Evolutionary conservation across 148 eudicot species (phyloP).

Genomic region (Oxyria digyna): DNA sequence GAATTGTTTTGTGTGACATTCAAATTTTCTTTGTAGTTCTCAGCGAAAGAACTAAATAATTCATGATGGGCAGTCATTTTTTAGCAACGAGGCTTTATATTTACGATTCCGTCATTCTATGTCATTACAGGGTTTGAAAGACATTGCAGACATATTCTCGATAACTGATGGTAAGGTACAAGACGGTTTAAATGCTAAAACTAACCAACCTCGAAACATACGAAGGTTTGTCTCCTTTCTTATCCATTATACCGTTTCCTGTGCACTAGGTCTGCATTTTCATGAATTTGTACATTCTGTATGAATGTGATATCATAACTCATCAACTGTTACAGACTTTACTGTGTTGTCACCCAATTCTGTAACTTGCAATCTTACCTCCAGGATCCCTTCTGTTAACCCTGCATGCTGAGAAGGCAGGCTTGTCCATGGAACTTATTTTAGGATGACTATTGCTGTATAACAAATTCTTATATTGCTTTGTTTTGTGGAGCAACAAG

Average conservation of each 20-base stretch:
- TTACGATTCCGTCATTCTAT: conserved; percentile 4
- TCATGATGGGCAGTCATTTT: not conserved
- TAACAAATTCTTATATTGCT: too few relatives aligned
- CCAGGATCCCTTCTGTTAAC: not conserved
- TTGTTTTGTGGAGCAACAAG: too few relatives aligned
- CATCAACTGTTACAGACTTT: not conserved
- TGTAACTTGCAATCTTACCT: not conserved
- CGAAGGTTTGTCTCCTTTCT: not conserved
- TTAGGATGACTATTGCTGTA: too few relatives aligned
- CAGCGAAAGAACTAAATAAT: not conserved
- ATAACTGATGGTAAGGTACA: conserved; percentile 18
- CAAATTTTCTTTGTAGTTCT: not conserved
- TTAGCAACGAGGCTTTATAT: not conserved
- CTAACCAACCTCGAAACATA: not conserved
- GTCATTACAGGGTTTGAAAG: conserved; percentile 35
- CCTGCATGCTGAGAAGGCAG: not conserved
- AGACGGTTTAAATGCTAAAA: conserved; percentile 3
- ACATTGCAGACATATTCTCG: conserved; percentile 18
- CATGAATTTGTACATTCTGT: not conserved
- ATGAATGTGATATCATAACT: too few relatives aligned
- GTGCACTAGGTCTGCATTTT: not conserved
- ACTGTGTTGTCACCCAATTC: too few relatives aligned
- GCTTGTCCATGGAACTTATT: not conserved
- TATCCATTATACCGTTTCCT: not conserved
- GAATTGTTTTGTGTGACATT: not conserved